Percentiles rank a stretch among this genome's conserved stretches.
Conservation (phyloP, 345 rosid species). For the Populus pruinosa region DNA sequence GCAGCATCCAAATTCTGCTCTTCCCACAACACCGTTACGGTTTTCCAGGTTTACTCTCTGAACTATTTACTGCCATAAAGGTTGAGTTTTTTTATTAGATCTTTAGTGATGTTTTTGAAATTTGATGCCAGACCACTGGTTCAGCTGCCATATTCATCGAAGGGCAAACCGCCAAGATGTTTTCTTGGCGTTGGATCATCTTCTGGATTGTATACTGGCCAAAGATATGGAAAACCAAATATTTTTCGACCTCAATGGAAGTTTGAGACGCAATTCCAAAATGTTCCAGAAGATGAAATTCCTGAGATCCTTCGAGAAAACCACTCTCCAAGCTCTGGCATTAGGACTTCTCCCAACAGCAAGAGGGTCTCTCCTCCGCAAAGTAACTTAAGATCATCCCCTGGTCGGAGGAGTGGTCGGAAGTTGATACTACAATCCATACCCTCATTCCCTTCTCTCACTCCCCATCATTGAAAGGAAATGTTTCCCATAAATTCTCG, state of each 20-base stretch:
- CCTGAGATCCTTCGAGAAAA: slow-evolving; percentile 60
- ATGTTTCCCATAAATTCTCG: slow-evolving; percentile 7
- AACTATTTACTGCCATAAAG: background rate
- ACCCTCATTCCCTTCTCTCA: slow-evolving; percentile 95
- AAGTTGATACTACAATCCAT: slow-evolving; percentile 85
- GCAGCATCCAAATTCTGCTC: slow-evolving; percentile 51
- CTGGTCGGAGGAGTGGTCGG: slow-evolving; percentile 66
- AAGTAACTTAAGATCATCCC: slow-evolving; percentile 49
- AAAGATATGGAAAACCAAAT: slow-evolving; percentile 44
- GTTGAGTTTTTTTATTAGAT: background rate
- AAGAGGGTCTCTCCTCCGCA: slow-evolving; percentile 96
- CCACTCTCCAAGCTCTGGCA: slow-evolving; percentile 39
- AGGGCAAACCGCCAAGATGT: slow-evolving; percentile 61
- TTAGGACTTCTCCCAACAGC: slow-evolving; percentile 80
- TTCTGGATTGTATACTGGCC: slow-evolving; percentile 27
- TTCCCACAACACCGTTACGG: slow-evolving; percentile 66
- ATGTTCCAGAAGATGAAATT: slow-evolving; percentile 47
- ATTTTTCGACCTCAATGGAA: slow-evolving; percentile 38
- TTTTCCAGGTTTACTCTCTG: slow-evolving; percentile 54
- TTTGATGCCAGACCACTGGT: slow-evolving; percentile 49
- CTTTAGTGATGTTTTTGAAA: slow-evolving; percentile 9
- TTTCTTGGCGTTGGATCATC: slow-evolving; percentile 51
- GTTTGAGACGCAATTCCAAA: slow-evolving; percentile 48
- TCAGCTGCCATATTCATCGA: slow-evolving; percentile 66
- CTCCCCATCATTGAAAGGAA: slow-evolving; percentile 60